Evolutionary conservation across 2,329 filamentous ascomycete genomes (phyloP), one percentile per base, ranked within the genome.

Genomic region (Coniochaeta hoffmannii): DNA sequence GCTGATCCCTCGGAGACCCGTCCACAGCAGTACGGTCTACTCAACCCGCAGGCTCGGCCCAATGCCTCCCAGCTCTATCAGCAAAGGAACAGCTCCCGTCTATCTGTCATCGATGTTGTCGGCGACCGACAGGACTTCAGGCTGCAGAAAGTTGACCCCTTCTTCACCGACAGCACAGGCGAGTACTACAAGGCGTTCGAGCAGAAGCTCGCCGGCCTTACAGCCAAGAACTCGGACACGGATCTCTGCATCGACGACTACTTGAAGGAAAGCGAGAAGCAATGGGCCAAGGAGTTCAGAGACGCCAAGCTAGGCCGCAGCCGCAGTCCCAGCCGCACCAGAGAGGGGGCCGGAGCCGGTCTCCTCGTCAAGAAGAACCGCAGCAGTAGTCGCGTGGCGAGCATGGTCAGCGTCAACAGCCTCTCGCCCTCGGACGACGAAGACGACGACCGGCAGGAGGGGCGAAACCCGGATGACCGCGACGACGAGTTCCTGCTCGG

Each of bases 201-300:
- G 56, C 75, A 78, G 65, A 80, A 75, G 63, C 74, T 87, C 1
- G 76, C 81, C 31, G 66, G 68, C 2, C 70, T 87, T 15, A 68
- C 63, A 49, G 81, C 78, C 9, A 73, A 76, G 58, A 85, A 79
- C 57, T 86, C 82, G 0, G 77, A 81, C 57, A 75, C 71, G 1
- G 72, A 79, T 31, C 71, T 86, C 9, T 87, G 84, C 63, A 85
- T 87, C 56, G 85, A 87, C 61, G 76, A 83, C 38, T 87, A 81
- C 64, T 71, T 88, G 12, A 76, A 80, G 58, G 82, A 82, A 63
- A 83, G 81, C 24, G 83, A 88, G 67, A 86, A 86, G 72, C 76
- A 83, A 59, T 88, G 85, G 85, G 87, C 84, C 62, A 73, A 76
- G 55, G 71, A 76, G 31, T 80, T 83, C 64, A 74, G 82, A 53